Base-by-base conservation (phyloP, 1,139 yeast species). In the Pichia sp. region DNA sequence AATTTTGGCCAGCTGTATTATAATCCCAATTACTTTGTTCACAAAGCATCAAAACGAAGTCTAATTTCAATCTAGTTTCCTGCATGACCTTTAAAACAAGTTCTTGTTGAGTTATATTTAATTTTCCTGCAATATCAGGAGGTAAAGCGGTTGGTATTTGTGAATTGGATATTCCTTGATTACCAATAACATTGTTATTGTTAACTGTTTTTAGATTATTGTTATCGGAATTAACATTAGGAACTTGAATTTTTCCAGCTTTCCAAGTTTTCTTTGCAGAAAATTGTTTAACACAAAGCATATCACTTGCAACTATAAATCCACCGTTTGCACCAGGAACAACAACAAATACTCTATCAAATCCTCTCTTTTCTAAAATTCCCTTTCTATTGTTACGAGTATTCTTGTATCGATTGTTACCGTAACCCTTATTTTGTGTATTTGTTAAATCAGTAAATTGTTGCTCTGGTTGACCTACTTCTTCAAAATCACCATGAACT, bases 1-100 rank as follows among this genome's bases (percentile, higher is more conserved):
- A 91, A 48, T 86, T 80, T 37, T 71, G 70, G 19, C 78, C 67
- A 31, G 96, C 89, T 45, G 68, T 73, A 37, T 76, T 79, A 53
- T 76, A 80, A 61, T 86, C 83, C 89, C 95, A 89, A 42, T 76
- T 72, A 54, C 95, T 87, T 60, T 88, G 96, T 57, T 88, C 89
- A 41, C 91, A 83, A 38, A 93, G 72, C 87, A 89, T 78, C 27
- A 80, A 65, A 1, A 93, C 86, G 60, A 80, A 91, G 53, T 84
- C 84, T 21, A 85, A 69, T 52, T 76, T 88, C 50, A 91, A 66
- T 42, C 80, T 77, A 0, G 97, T 91, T 50, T 84, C 88, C 36
- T 73, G 62, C 62, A 82, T 74, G 22, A 91, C 66, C 53, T 74
- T 79, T 21, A 75, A 72, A 20, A 86, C 70, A 9, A 86, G 63